These are phyloP conservation scores for Penicillium mononematosum DNA, from an alignment of 495 filamentous ascomycete genomes.

Conservation along the genomic window DNA sequence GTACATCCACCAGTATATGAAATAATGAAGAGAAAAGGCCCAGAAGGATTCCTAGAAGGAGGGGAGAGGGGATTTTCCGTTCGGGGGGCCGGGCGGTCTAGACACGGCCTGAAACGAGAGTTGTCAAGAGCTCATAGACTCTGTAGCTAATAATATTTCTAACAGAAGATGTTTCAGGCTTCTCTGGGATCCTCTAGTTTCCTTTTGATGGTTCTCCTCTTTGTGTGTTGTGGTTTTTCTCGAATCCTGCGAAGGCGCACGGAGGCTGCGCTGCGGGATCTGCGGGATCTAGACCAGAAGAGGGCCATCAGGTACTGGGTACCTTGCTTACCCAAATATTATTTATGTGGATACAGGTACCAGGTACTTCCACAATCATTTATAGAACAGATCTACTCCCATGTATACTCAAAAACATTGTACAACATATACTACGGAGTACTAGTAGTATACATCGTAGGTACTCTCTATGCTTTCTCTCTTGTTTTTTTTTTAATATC, in stretches of 20 bases:
- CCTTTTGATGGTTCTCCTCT: conserved; percentile 8
- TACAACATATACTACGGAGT: too few relatives aligned
- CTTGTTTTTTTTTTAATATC: too few relatives aligned
- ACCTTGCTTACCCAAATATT: background rate
- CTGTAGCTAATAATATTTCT: background rate
- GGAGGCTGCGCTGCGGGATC: conserved; percentile 20
- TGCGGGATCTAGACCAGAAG: conserved; percentile 29
- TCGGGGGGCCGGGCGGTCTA: conserved; percentile 31
- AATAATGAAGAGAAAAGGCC: background rate
- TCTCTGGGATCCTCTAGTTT: background rate
- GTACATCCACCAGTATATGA: conserved; percentile 2
- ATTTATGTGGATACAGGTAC: too few relatives aligned
- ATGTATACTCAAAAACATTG: too few relatives aligned
- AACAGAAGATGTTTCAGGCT: background rate
- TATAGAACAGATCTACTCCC: too few relatives aligned
- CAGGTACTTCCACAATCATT: background rate
- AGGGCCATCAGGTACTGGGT: conserved; percentile 9
- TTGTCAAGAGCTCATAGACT: conserved; percentile 1
- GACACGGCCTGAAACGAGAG: conserved; percentile 29
- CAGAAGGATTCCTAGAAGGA: conserved; percentile 15
- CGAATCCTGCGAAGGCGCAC: conserved; percentile 13
- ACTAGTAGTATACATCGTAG: too few relatives aligned
- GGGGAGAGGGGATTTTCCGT: conserved; percentile 32
- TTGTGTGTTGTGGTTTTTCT: conserved; percentile 8
- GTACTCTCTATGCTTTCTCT: too few relatives aligned